Conservation (phyloP, 2,329 filamentous ascomycete genomes). For the Spiromastix sp. region DNA sequence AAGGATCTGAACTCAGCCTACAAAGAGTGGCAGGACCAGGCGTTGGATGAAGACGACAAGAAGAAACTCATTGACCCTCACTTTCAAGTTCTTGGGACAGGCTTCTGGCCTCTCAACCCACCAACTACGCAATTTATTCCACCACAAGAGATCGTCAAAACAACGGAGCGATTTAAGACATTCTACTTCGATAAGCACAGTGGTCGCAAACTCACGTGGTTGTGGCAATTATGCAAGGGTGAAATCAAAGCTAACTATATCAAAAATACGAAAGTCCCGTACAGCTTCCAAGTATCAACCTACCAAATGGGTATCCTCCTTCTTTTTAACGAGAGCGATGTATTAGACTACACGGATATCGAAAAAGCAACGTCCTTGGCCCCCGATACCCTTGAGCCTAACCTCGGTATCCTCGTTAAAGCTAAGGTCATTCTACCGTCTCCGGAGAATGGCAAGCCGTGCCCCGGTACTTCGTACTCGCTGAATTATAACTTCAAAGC, state of each 20-base stretch:
- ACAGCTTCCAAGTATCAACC: constrained; percentile 93
- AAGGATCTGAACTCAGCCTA: constrained; percentile 91
- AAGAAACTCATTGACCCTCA: constrained; percentile 71
- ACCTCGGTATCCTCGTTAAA: constrained; percentile 77
- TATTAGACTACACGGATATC: constrained; percentile 79
- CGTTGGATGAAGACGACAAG: constrained; percentile 52
- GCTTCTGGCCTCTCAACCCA: constrained; percentile 89
- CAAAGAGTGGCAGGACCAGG: constrained; percentile 61
- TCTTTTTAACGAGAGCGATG: constrained; percentile 86
- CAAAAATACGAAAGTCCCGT: constrained; percentile 79
- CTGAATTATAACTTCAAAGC: constrained; percentile 95
- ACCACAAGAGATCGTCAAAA: constrained; percentile 71
- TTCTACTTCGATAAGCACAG: constrained; percentile 97
- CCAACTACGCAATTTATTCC: constrained; percentile 83
- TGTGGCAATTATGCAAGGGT: constrained; percentile 97
- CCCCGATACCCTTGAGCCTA: constrained; percentile 75
- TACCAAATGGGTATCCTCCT: constrained; percentile 96
- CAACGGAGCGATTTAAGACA: constrained; percentile 77
- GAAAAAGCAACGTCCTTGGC: constrained; percentile 68
- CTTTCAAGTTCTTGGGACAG: constrained; percentile 88
- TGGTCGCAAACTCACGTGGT: constrained; percentile 90
- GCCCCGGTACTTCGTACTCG: constrained; percentile 65
- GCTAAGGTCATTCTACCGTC: constrained; percentile 74
- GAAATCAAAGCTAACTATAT: constrained; percentile 91
- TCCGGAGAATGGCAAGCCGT: constrained; percentile 64